A percentile compares a stretch with the other conserved stretches of the same genome.
phyloP scores from a whole-genome alignment of 179 eudicot species.

The Silene coronaria region DNA sequence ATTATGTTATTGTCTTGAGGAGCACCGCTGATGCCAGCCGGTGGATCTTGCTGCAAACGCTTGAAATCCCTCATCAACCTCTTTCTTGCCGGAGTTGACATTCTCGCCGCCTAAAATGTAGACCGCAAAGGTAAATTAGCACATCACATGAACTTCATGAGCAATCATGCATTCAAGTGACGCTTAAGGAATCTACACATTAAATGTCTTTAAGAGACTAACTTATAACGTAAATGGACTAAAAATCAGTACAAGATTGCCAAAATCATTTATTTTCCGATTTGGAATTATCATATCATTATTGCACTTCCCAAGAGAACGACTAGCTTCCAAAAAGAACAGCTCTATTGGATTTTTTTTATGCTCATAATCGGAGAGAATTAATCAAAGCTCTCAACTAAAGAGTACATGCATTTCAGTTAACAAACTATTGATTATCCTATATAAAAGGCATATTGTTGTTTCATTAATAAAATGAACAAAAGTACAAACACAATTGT shows the following conservation, averaged over 20 bases:
- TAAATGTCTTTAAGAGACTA: too few species aligned
- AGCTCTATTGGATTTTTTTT: not conserved
- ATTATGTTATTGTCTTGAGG: constrained; percentile 77
- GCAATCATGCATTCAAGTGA: not conserved
- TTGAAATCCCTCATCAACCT: constrained; percentile 81
- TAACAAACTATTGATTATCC: not conserved
- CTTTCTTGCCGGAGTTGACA: constrained; percentile 83
- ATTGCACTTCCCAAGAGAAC: not conserved
- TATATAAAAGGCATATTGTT: not conserved
- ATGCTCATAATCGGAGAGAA: not conserved
- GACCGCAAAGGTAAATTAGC: not conserved
- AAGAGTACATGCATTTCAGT: not conserved
- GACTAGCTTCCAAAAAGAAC: not conserved
- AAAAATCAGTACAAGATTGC: not conserved
- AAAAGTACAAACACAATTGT: too few species aligned
- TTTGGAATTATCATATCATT: too few species aligned
- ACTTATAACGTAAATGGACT: not conserved
- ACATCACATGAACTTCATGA: not conserved
- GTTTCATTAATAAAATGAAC: too few species aligned
- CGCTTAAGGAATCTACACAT: not conserved
- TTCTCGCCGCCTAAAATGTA: constrained; percentile 34
- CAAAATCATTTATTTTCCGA: not conserved
- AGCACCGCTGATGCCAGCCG: constrained; percentile 83
- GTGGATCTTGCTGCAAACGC: constrained; percentile 77
- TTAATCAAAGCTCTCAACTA: not conserved